Evolutionary conservation across 352 stramenopile genomes (phyloP), one percentile per base, ranked within the genome.

Genomic region (Globisporangium nunn): DNA sequence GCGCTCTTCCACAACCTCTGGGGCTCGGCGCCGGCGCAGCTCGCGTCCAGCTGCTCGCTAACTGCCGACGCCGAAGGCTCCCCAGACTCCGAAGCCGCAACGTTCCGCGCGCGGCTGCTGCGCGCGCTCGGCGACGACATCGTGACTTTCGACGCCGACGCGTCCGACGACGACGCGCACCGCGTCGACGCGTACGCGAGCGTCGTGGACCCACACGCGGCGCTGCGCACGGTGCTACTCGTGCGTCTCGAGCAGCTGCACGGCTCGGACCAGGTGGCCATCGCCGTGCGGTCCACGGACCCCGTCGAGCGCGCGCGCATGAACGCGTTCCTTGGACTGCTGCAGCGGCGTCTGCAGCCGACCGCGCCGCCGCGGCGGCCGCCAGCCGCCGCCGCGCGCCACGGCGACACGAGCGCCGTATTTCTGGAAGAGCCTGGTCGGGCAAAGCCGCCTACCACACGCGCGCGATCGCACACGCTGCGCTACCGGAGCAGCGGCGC

Each of bases 1-100:
- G 81, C 81, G 58, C 66, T 87, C 28, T 91, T 87, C 67, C 59
- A 82, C 10, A 81, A 71, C 47, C 64, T 91, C 47, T 91, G 81
- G 81, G 57, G 64, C 1, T 73, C 71, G 52, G 78, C 81, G 50
- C 81, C 72, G n/a, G 59, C 62, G 29, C 68, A 81, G 33, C 64
- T 78, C 56, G 72, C 73, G 41, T 77, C 74, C 39, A 87, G 74
- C 53, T 88, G 78, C 55, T 75, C 72, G 48, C 85, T 91, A 56
- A 87, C 70, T 1, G 31, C 10, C 29, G 37, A 15, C 31, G 31
- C 23, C 23, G 23, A 23, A 23, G 23, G 23, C 23, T 23, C 23
- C 23, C 23, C 23, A 23, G 23, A 30, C 30, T 14, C 33, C 10
- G 30, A 11, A 1, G 4, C 31, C 5, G 17, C 35, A 4, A 75